Evolutionary conservation across 1,139 yeast species (phyloP).

Genomic region (Pneumocystis jirovecii): DNA sequence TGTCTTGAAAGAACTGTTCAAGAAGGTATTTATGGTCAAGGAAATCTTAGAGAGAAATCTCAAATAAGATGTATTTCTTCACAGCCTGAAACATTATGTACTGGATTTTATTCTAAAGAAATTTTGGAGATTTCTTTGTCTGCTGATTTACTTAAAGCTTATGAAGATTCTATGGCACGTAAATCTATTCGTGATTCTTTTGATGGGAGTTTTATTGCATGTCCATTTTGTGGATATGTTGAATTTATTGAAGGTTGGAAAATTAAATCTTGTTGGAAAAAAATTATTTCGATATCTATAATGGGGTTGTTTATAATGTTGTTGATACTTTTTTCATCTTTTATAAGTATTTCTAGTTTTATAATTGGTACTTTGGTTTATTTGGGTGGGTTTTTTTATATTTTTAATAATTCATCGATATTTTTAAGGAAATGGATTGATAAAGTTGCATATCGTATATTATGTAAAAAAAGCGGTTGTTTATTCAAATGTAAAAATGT

Average conservation of each 20-base stretch:
- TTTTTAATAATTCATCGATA: neutral
- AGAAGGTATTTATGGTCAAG: slow-evolving; percentile 15
- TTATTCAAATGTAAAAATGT: slow-evolving; percentile 13
- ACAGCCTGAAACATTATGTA: slow-evolving; percentile 9
- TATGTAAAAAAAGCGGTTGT: slow-evolving; percentile 10
- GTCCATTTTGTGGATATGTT: slow-evolving; percentile 14
- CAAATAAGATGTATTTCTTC: slow-evolving; percentile 13
- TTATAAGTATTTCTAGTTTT: neutral
- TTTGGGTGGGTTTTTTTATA: neutral
- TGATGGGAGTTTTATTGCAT: slow-evolving; percentile 6
- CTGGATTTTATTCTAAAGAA: slow-evolving; percentile 7
- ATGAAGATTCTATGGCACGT: slow-evolving; percentile 8
- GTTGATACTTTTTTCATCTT: neutral
- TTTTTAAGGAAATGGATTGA: slow-evolving; percentile 4
- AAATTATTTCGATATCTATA: neutral
- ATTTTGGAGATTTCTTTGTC: slow-evolving; percentile 10
- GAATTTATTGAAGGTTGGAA: slow-evolving; percentile 3
- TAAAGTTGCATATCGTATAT: slow-evolving; percentile 10
- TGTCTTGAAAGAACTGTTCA: slow-evolving; percentile 11
- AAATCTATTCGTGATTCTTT: slow-evolving; percentile 3
- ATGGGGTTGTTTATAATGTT: neutral
- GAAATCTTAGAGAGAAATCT: slow-evolving; percentile 12
- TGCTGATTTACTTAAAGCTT: slow-evolving; percentile 8
- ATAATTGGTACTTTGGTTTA: neutral
- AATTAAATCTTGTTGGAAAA: neutral